These are phyloP conservation scores for Nitzschia putrida DNA, from an alignment of 108 stramenopile species.

Conservation along the genomic window DNA sequence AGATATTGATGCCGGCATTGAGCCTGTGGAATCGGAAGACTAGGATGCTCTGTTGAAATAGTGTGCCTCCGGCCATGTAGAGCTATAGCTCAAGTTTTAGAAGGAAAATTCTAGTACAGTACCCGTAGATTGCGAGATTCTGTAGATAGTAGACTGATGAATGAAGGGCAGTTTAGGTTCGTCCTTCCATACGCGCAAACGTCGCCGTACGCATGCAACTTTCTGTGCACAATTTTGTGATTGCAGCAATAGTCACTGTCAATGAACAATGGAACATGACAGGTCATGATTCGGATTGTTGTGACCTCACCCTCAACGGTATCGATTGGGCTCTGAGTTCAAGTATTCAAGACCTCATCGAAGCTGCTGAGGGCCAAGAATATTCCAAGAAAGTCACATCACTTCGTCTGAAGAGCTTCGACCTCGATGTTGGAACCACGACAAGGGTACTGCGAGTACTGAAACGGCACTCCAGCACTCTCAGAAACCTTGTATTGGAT, in stretches of 20 bases:
- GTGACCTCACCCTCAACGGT: conserved; percentile 1
- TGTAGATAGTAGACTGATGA: too few relatives aligned
- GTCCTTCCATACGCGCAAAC: too few relatives aligned
- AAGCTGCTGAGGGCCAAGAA: neutral
- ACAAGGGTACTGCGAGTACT: conserved; percentile 16
- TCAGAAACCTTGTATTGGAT: conserved; percentile 10
- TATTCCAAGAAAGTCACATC: neutral
- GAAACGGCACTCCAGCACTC: neutral
- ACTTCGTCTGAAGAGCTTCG: conserved; percentile 3
- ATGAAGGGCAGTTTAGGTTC: too few relatives aligned
- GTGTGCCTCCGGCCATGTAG: too few relatives aligned
- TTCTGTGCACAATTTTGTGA: too few relatives aligned
- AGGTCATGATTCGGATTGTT: too few relatives aligned
- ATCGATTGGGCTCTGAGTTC: conserved; percentile 3
- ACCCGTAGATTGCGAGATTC: too few relatives aligned
- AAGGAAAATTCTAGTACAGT: too few relatives aligned
- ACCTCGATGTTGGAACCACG: conserved; percentile 12
- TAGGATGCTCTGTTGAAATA: neutral
- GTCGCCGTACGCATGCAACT: too few relatives aligned
- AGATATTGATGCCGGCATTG: neutral
- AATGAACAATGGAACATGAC: too few relatives aligned
- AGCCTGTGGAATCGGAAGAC: neutral
- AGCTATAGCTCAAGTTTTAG: too few relatives aligned
- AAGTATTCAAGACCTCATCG: neutral
- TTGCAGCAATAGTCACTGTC: too few relatives aligned